Evolutionary conservation across 352 stramenopile genomes (phyloP).

Genomic region (Globisporangium solare): DNA sequence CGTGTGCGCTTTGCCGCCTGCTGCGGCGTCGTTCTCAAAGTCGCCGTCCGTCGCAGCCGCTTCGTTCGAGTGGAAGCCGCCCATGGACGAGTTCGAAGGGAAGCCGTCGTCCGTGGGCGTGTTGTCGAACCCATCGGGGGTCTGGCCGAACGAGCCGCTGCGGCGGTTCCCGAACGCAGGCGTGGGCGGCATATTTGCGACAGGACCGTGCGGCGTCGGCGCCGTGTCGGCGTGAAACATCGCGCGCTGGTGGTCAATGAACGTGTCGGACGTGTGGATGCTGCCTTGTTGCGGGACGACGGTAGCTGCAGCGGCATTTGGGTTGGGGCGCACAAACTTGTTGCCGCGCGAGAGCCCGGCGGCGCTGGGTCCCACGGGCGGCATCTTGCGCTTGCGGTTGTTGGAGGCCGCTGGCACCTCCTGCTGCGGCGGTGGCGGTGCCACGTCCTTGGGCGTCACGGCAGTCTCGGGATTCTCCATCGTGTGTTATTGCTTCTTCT

Average conservation of each 20-base stretch:
- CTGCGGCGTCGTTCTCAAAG: conserved; percentile 10
- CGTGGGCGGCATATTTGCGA: conserved; percentile 79
- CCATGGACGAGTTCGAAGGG: conserved; percentile 32
- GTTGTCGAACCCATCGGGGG: conserved; percentile 60
- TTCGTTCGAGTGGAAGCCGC: conserved; percentile 18
- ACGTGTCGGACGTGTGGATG: conserved; percentile 62
- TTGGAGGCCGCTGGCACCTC: conserved; percentile 2
- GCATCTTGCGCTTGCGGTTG: conserved; percentile 80
- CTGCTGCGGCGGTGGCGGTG: background rate
- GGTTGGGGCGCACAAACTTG: conserved; percentile 43
- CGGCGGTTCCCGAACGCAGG: conserved; percentile 65
- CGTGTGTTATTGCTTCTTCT: background rate
- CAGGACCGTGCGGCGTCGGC: conserved; percentile 73
- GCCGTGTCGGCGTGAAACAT: conserved; percentile 69
- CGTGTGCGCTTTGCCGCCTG: conserved; percentile 29
- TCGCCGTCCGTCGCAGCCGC: conserved; percentile 20
- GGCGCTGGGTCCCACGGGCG: conserved; percentile 25
- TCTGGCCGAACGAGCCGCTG: conserved; percentile 50
- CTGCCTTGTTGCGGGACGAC: conserved; percentile 28
- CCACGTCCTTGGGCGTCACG: background rate
- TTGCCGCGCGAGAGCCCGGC: conserved; percentile 34
- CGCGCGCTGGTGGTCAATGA: conserved; percentile 75
- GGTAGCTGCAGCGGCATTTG: conserved; percentile 1
- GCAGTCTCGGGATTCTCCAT: conserved; percentile 7
- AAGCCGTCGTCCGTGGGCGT: conserved; percentile 48